phyloP scores from a whole-genome alignment of 352 stramenopile species.

The Phytopythium ostracodes region DNA sequence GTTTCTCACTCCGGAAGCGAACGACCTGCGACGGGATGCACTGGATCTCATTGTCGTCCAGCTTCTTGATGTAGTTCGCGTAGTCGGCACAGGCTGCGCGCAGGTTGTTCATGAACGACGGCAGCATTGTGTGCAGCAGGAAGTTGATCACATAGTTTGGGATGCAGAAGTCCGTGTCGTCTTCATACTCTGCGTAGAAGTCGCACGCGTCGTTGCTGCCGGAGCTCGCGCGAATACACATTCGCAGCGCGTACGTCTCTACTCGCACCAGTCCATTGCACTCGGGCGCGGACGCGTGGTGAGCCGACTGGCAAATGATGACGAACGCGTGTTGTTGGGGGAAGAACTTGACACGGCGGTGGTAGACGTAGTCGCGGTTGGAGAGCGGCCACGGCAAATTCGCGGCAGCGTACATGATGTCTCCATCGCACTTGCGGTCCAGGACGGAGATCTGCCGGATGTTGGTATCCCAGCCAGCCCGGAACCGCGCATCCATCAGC shows the following conservation, averaged over 20 bases:
- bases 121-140: slow-evolving; percentile 45
- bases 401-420: slow-evolving; percentile 62
- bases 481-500: slow-evolving; percentile 56
- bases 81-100: slow-evolving; percentile 59
- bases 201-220: slow-evolving; percentile 54
- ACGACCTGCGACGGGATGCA: slow-evolving; percentile 54
- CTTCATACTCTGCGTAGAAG: slow-evolving; percentile 72
- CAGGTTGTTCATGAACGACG: slow-evolving; percentile 61
- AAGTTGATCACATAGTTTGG: slow-evolving; percentile 66
- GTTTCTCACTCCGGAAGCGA: slow-evolving; percentile 20
- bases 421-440: slow-evolving; percentile 36
- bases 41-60: slow-evolving; percentile 32
- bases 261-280: slow-evolving; percentile 45
- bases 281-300: slow-evolving; percentile 42
- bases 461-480: slow-evolving; percentile 49
- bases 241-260: slow-evolving; percentile 50
- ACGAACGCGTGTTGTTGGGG: slow-evolving; percentile 53
- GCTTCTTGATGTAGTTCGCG: slow-evolving; percentile 33
- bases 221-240: slow-evolving; percentile 55
- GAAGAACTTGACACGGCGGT: slow-evolving; percentile 57
- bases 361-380: slow-evolving; percentile 78
- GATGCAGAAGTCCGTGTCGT: slow-evolving; percentile 77
- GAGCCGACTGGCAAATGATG: slow-evolving; percentile 49
- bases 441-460: slow-evolving; percentile 42
- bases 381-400: slow-evolving; percentile 66